Conservation (phyloP, 1,139 yeast genomes). For the Suhomyces guaymorum region DNA sequence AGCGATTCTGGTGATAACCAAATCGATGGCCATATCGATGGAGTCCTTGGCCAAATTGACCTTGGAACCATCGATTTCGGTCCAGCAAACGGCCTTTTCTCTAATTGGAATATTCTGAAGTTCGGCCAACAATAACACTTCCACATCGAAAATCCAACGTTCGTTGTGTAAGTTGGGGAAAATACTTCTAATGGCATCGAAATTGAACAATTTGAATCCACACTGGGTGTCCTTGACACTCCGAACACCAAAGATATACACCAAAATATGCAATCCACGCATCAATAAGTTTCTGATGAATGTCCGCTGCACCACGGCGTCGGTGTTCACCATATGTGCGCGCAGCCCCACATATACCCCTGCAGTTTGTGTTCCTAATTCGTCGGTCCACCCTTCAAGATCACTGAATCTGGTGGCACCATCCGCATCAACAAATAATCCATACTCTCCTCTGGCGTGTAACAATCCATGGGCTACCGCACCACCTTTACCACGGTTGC, state of each 20-base stretch:
- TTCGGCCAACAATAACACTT: conserved; percentile 77
- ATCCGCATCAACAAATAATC: conserved; percentile 94
- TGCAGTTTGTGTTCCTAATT: conserved; percentile 37
- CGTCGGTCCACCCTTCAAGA: conserved; percentile 51
- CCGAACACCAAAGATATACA: conserved; percentile 85
- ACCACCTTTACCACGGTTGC: conserved; percentile 95
- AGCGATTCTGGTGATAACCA: conserved; percentile 88
- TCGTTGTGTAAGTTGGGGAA: conserved; percentile 96
- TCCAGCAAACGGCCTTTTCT: conserved; percentile 94
- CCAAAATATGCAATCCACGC: conserved; percentile 88
- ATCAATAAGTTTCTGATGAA: conserved; percentile 85
- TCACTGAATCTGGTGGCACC: conserved; percentile 90
- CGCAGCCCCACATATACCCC: conserved; percentile 88
- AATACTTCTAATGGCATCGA: conserved; percentile 59
- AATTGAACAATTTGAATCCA: conserved; percentile 90
- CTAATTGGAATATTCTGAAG: conserved; percentile 63
- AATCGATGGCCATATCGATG: conserved; percentile 91
- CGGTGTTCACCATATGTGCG: conserved; percentile 95
- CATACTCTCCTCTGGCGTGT: conserved; percentile 69
- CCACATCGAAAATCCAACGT: conserved; percentile 98
- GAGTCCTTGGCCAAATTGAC: conserved; percentile 90
- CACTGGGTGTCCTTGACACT: conserved; percentile 92
- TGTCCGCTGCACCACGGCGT: conserved; percentile 92
- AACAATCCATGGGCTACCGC: conserved; percentile 94
- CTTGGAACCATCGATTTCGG: conserved; percentile 93